These are phyloP conservation scores for Solanum pennellii DNA, from an alignment of 257 asterid species.

Conservation along the genomic window DNA sequence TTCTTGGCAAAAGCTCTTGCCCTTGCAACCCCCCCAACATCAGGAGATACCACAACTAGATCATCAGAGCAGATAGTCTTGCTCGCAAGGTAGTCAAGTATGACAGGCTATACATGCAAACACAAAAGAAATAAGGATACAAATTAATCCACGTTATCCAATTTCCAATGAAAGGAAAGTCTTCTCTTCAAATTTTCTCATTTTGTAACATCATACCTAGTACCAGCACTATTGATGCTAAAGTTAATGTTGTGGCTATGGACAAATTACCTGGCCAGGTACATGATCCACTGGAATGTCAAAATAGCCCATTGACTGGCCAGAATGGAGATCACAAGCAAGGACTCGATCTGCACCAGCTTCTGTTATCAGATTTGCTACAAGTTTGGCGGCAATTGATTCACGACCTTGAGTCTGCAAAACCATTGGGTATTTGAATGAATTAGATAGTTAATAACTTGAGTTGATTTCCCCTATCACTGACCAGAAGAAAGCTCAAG, in stretches of 20 bases:
- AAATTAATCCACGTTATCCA: not conserved
- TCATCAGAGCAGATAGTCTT: conserved; percentile 63
- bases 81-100: conserved; percentile 95
- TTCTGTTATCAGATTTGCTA: conserved; percentile 76
- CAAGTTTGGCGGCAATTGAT: conserved; percentile 84
- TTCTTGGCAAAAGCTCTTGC: conserved; percentile 93
- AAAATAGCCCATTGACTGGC: conserved; percentile 89
- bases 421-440: conserved; percentile 1
- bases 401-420: conserved; percentile 88
- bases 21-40: conserved; percentile 96
- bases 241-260: not conserved
- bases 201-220: not conserved
- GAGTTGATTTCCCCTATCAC: not conserved
- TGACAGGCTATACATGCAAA: conserved; percentile 51
- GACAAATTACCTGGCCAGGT: conserved; percentile 53
- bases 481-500: not conserved
- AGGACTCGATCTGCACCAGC: conserved; percentile 93
- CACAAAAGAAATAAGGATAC: not conserved
- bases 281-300: conserved; percentile 96
- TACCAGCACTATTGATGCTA: not conserved
- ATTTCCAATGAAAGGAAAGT: not conserved
- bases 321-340: conserved; percentile 94
- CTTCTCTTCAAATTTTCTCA: not conserved
- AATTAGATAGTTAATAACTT: not conserved
- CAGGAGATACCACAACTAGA: conserved; percentile 92